Evolutionary conservation across 129 eudicot species (phyloP), one percentile per base, ranked within the genome.

Genomic region (Tagetes erecta): DNA sequence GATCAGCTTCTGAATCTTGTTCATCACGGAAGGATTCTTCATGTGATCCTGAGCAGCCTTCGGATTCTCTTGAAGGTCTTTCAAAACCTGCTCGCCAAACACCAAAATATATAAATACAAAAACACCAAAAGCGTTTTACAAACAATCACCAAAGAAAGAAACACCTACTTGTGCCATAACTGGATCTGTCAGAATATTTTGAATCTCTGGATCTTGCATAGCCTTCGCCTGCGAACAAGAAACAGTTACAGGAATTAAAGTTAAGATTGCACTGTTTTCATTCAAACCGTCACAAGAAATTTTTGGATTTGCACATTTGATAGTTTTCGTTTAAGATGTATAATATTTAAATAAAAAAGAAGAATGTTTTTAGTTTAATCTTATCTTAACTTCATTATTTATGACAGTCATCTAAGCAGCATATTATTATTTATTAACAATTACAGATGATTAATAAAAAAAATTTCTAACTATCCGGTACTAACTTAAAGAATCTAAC

Each of bases 141-240:
- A 51, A 14, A 6, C 3, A 2, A 42, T 70, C 12, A 2, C 11
- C 13, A 69, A 8, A 12, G 44, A 6, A 47, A 20, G 0, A 31
- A 65, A 52, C 27, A 68, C 55, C 31, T 81, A 92, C 98, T 88
- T 92, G 98, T 56, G 95, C 92, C 98, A 92, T 92, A 1, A 92
- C 96, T 0, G 98, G 98, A 50, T 92, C 98, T 0, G 95, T 86
- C 31, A 92, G 88, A 53, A 92, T 92, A 82, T 86, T 92, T 79
- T 92, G 98, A 35, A 92, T 80, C 81, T 92, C 98, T 1, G 98
- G 98, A 33, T 92, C 98, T 41, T 92, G 98, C 98, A 92, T 92
- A 38, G 68, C 98, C 89, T 87, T 92, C 0, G 92, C 98, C 98
- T 92, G 85, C 56, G 83, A 44, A 70, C 55, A 7, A 70, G 6